These are phyloP conservation scores for Coffea eugenioides DNA, from an alignment of 257 asterid genomes.

Conservation along the genomic window DNA sequence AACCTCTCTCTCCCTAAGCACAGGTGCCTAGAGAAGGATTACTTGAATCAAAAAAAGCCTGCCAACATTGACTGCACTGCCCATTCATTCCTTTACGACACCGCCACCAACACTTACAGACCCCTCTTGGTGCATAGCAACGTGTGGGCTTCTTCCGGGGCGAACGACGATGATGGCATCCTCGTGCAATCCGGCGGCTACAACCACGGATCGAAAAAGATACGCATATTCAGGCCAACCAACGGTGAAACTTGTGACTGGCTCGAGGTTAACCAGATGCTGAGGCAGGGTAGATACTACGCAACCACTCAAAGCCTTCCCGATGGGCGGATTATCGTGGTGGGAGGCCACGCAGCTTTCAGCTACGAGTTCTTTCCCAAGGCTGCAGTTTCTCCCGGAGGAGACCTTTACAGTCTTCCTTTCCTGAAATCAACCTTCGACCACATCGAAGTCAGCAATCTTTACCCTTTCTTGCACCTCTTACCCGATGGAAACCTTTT, in stretches of 20 bases:
- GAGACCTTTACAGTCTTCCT: slow-evolving; percentile 21
- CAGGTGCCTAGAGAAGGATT: slow-evolving; percentile 26
- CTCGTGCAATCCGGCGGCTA: slow-evolving; percentile 79
- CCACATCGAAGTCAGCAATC: slow-evolving; percentile 68
- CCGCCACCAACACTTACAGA: slow-evolving; percentile 54
- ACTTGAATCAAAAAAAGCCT: slow-evolving; percentile 34
- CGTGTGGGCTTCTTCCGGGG: slow-evolving; percentile 93
- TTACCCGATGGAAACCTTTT: slow-evolving; percentile 78
- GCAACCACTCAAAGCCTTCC: slow-evolving; percentile 65
- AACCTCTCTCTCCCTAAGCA: slow-evolving; percentile 59
- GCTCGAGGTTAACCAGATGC: slow-evolving; percentile 41
- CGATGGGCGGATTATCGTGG: slow-evolving; percentile 65
- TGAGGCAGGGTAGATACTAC: slow-evolving; percentile 63
- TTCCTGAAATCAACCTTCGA: slow-evolving; percentile 67
- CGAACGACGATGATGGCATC: slow-evolving; percentile 51
- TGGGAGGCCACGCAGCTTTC: slow-evolving; percentile 69
- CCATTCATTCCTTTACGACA: slow-evolving; percentile 74
- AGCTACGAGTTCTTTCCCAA: slow-evolving; percentile 81
- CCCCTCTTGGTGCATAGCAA: slow-evolving; percentile 74
- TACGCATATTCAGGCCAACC: slow-evolving; percentile 53
- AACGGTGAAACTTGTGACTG: slow-evolving; percentile 55
- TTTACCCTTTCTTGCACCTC: slow-evolving; percentile 72
- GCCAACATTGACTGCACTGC: slow-evolving; percentile 62
- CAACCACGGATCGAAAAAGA: slow-evolving; percentile 55
- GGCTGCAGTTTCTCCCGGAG: background rate